phyloP scores from a whole-genome alignment of 2,329 filamentous ascomycete species.

The Trichoderma asperellum region DNA sequence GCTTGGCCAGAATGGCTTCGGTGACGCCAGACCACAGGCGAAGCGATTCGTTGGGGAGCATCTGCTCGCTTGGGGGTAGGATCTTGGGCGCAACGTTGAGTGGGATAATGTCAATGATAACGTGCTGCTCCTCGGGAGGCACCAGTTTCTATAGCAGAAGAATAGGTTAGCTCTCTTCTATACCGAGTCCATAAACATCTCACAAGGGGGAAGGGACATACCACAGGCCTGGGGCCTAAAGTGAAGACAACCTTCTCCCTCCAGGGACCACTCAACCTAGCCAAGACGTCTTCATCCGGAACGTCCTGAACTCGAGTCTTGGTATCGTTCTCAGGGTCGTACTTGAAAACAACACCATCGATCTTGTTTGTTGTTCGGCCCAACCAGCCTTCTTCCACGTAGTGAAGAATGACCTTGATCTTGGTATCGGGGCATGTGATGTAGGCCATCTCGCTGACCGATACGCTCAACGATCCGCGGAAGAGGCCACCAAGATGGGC shows the following conservation, averaged over 20 bases:
- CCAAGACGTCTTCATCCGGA: slow-evolving; percentile 80
- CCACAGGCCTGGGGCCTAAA: slow-evolving; percentile 62
- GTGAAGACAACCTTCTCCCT: slow-evolving; percentile 70
- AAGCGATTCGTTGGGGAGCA: slow-evolving; percentile 87
- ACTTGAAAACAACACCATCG: slow-evolving; percentile 86
- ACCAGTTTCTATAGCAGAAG: slow-evolving; percentile 44
- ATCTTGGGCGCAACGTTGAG: slow-evolving; percentile 78
- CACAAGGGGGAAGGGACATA: slow-evolving; percentile 48
- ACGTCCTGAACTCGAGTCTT: slow-evolving; percentile 83
- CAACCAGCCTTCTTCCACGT: slow-evolving; percentile 93
- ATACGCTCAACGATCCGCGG: slow-evolving; percentile 84
- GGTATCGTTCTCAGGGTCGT: slow-evolving; percentile 83
- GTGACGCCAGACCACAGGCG: slow-evolving; percentile 89
- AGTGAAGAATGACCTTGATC: slow-evolving; percentile 89
- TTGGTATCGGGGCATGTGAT: slow-evolving; percentile 88
- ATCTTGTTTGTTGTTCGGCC: slow-evolving; percentile 90
- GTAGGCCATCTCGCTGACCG: slow-evolving; percentile 86
- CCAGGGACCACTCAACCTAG: slow-evolving; percentile 84
- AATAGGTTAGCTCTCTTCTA: background rate
- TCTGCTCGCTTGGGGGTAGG: slow-evolving; percentile 74
- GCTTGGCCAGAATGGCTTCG: slow-evolving; percentile 78
- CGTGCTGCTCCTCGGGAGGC: slow-evolving; percentile 63
- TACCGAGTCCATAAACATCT: no score
- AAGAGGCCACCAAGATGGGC: slow-evolving; percentile 88
- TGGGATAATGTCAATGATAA: slow-evolving; percentile 87